Conservation (phyloP, 208 protist genomes). For the Porcisia deanei region DNA sequence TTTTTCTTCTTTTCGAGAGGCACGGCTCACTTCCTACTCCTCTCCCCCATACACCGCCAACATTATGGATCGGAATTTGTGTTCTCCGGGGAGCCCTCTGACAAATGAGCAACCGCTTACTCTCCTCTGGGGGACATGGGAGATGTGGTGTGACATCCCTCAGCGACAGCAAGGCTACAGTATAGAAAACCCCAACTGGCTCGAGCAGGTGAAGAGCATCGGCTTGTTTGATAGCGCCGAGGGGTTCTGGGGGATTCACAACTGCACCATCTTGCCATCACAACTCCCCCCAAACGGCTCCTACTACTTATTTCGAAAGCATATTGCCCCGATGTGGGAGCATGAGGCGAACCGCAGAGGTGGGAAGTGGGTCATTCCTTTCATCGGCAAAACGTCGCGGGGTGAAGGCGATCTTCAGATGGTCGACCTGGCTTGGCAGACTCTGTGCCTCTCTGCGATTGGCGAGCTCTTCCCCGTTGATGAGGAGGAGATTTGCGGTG, state of each 20-base stretch:
- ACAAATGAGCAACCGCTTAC: slow-evolving; percentile 45
- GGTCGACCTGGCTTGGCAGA: slow-evolving; percentile 83
- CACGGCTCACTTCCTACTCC: background rate
- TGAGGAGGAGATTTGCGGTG: slow-evolving; percentile 88
- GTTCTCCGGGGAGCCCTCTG: slow-evolving; percentile 10
- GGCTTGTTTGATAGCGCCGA: slow-evolving; percentile 89
- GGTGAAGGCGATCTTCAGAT: slow-evolving; percentile 24
- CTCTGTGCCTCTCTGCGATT: slow-evolving; percentile 72
- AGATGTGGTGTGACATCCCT: slow-evolving; percentile 85
- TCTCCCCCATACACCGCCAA: too few relatives aligned
- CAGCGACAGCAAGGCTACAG: slow-evolving; percentile 16
- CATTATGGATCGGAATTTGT: slow-evolving; percentile 19
- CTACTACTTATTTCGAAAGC: slow-evolving; percentile 89
- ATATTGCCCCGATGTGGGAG: slow-evolving; percentile 93
- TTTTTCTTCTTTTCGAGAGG: background rate
- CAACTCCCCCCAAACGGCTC: slow-evolving; percentile 69
- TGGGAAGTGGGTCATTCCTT: slow-evolving; percentile 83
- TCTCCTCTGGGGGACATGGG: slow-evolving; percentile 90
- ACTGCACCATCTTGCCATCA: slow-evolving; percentile 77
- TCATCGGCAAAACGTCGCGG: slow-evolving; percentile 29
- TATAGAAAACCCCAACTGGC: slow-evolving; percentile 56
- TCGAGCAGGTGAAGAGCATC: slow-evolving; percentile 79
- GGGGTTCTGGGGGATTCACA: slow-evolving; percentile 82
- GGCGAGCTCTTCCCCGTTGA: slow-evolving; percentile 77
- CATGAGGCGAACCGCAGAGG: slow-evolving; percentile 89